A percentile compares a stretch with the other conserved stretches of the same genome.
These are phyloP conservation scores for Aspergillus conjunctus DNA, from an alignment of 495 filamentous ascomycete species.

Conservation along the genomic window DNA sequence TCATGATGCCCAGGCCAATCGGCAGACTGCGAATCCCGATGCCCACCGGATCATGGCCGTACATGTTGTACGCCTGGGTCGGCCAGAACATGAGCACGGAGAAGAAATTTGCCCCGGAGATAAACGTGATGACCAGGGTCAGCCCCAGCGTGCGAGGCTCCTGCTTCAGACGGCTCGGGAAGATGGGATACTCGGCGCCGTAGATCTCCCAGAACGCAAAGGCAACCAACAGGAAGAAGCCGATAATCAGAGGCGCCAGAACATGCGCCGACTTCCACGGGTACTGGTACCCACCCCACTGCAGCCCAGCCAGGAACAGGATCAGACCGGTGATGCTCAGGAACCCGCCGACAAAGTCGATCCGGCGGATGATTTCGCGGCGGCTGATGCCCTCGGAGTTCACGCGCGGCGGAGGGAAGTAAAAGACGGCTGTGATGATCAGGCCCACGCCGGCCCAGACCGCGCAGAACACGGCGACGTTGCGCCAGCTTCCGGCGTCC, in stretches of 20 bases:
- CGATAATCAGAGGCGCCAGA: conserved; percentile 60
- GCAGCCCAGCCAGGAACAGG: conserved; percentile 65
- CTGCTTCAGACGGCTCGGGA: conserved; percentile 63
- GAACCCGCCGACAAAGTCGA: conserved; percentile 70
- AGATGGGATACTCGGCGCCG: conserved; percentile 64
- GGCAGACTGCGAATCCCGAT: conserved; percentile 68
- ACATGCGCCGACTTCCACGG: conserved; percentile 60
- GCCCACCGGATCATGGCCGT: conserved; percentile 66
- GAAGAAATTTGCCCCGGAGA: conserved; percentile 76
- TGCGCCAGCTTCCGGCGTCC: conserved; percentile 60
- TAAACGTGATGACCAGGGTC: conserved; percentile 71
- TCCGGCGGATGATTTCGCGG: conserved; percentile 54
- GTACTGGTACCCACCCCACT: conserved; percentile 73
- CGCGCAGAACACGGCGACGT: conserved; percentile 61
- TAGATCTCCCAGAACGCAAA: conserved; percentile 65
- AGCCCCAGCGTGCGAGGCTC: conserved; percentile 63
- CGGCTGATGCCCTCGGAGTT: conserved; percentile 53
- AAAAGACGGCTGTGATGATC: conserved; percentile 63
- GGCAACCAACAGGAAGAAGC: conserved; percentile 53
- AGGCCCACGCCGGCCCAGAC: conserved; percentile 65
- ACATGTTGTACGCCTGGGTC: conserved; percentile 72
- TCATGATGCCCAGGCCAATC: conserved; percentile 63
- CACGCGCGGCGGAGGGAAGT: conserved; percentile 63
- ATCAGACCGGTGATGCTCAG: conserved; percentile 66
- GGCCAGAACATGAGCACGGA: conserved; percentile 75